Base-by-base conservation (phyloP, 2,329 filamentous ascomycete genomes). In the Fusarium keratoplasticum region DNA sequence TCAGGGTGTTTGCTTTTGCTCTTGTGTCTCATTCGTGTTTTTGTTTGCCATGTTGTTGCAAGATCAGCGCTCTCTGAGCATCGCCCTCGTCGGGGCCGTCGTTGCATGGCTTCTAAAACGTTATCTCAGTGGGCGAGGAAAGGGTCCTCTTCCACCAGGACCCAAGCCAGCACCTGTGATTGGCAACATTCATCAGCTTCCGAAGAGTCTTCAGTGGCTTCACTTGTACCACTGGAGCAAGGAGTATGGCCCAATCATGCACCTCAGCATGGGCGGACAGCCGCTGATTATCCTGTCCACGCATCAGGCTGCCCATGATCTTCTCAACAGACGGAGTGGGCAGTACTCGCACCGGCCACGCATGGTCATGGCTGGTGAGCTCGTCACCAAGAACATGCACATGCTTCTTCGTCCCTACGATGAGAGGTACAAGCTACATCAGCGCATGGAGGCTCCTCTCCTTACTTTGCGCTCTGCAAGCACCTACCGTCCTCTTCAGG, bases 131-230 rank as follows among this genome's bases (percentile, higher is more conserved):
- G 16, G 16, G 14, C 42, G 57, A 27, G 16, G 14, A 6, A 61
- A 62, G 16, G 44, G 62, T 2, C 64, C 71, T 57, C 86, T 80
- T 2, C 86, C 86, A 1, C 77, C 77, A 2, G 76, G 76, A 1
- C 76, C 77, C 6, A 67, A 64, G 11, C 70, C 68, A 2, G 65
- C 70, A 5, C 76, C 76, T 2, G 9, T 79, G 1, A 71, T 78
- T 25, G 76, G 76, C 11, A 78, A 78, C 36, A 50, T 79, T 22
- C 77, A 78, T 33, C 77, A 79, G 44, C 42, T 73, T 9, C 73
- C 76, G 22, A 76, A 80, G 13, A 80, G 77, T 64, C 89, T 90
- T 75, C 88, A 89, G 3, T 90, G 89, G 89, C 83, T 89, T 27
- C 88, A 87, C 78, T 89, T 90, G 71, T 87, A 90, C 63, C 77